Base-by-base conservation (phyloP, 2,329 filamentous ascomycete species). In the Raffaelea arxii region DNA sequence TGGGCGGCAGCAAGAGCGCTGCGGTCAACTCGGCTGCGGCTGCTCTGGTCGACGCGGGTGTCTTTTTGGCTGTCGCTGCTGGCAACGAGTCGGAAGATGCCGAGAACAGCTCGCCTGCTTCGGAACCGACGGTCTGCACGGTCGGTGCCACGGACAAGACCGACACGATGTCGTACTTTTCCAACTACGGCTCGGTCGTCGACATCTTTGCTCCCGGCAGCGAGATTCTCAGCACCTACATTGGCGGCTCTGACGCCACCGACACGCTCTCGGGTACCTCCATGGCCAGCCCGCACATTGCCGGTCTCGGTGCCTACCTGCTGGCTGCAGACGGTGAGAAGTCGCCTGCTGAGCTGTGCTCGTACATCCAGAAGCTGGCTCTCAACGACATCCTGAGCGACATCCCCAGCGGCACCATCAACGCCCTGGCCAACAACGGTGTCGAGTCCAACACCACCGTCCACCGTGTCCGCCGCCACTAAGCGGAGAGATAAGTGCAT, bases 351-450 rank as follows among this genome's bases (percentile, higher is more conserved):
- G 70, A 64, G 11, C 68, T 80, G 21, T 70, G 67, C 55, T 42
- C 58, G 46, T 68, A 70, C 54, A 68, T 80, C 52, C 57, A 62
- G 53, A 56, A 59, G 43, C 63, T 71, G 25, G 62, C 66, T 32
- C 63, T 63, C 48, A 65, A 62, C 51, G 63, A 63, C 47, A 63
- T 66, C 53, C 61, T 73, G 46, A 60, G 60, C 36, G 59, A 58
- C 50, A 51, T 73, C 2, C 65, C 64, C 44, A 61, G 55, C 50
- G 63, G 67, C 51, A 76, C 71, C 44, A 54, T 58, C 55, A 79
- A 80, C 66, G 56, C 65, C 48, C 65, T 81, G 44, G 73, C 71
- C 48, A 78, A 75, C 64, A 80, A 80, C 63, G 72, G 72, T 6
- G 7, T 6, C 32, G 5, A 12, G 5, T 18, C 6, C 32, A 6